These are phyloP conservation scores for Akanthomyces dipterigenus DNA, from an alignment of 2,329 filamentous ascomycete genomes.

Conservation along the genomic window DNA sequence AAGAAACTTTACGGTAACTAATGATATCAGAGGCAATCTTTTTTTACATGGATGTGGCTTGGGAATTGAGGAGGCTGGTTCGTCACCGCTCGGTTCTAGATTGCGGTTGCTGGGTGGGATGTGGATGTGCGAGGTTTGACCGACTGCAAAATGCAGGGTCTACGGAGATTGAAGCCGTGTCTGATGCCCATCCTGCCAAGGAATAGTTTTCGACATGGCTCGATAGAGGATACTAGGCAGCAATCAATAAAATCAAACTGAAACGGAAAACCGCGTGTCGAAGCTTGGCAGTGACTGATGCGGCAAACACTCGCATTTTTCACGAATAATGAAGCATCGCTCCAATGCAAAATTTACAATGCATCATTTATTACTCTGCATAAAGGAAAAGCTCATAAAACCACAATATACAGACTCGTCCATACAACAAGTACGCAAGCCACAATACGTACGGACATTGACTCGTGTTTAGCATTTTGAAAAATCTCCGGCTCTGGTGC, in stretches of 20 bases:
- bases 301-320: background rate
- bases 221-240: too few relatives aligned
- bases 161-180: conserved; percentile 10
- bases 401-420: background rate
- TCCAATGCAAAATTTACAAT: background rate
- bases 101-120: conserved; percentile 4
- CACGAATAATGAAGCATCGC: background rate
- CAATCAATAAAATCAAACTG: background rate
- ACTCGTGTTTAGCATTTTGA: background rate
- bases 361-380: background rate
- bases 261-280: background rate
- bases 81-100: conserved; percentile 3
- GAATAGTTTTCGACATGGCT: too few relatives aligned
- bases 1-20: background rate
- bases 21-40: background rate
- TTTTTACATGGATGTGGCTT: background rate
- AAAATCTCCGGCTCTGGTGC: background rate
- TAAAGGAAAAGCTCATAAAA: background rate
- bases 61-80: background rate
- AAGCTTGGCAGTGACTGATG: background rate
- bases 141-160: conserved; percentile 11
- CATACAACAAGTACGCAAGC: background rate
- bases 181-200: too few relatives aligned
- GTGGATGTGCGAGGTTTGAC: background rate
- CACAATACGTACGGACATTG: background rate